Evolutionary conservation across 2,329 filamentous ascomycete species (phyloP).

Genomic region (Paecilomyces variotii): DNA sequence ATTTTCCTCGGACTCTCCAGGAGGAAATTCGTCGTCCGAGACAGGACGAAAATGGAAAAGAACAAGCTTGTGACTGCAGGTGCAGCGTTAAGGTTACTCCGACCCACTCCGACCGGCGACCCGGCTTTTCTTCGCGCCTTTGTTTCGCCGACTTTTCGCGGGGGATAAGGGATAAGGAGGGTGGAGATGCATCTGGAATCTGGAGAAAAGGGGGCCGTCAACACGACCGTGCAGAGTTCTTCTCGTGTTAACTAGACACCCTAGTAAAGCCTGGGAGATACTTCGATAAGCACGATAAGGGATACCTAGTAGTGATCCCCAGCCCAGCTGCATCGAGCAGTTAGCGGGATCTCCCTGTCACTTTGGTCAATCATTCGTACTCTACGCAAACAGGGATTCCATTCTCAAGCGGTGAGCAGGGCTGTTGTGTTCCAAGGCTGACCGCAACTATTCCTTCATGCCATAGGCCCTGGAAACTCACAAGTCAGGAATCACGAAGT

Average conservation of each 20-base stretch:
- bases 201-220: not conserved
- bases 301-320: not conserved
- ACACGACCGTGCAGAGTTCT: not conserved
- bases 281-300: not conserved
- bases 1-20: not conserved
- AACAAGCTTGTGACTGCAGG: not conserved
- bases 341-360: not conserved
- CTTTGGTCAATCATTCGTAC: not conserved
- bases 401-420: not conserved
- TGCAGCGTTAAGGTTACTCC: not conserved
- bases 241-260: not conserved
- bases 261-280: not conserved
- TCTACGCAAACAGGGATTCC: not conserved
- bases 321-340: not conserved
- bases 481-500: not conserved
- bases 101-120: not conserved
- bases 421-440: not conserved
- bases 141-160: slow-evolving; percentile 14
- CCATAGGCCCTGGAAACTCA: not conserved
- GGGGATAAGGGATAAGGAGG: slow-evolving; percentile 14
- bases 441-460: not conserved
- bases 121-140: not conserved
- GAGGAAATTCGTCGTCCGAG: not conserved
- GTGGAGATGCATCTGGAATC: not conserved
- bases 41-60: not conserved